These are phyloP conservation scores for Venustampulla echinocandica DNA, from an alignment of 495 filamentous ascomycete genomes.

Conservation along the genomic window DNA sequence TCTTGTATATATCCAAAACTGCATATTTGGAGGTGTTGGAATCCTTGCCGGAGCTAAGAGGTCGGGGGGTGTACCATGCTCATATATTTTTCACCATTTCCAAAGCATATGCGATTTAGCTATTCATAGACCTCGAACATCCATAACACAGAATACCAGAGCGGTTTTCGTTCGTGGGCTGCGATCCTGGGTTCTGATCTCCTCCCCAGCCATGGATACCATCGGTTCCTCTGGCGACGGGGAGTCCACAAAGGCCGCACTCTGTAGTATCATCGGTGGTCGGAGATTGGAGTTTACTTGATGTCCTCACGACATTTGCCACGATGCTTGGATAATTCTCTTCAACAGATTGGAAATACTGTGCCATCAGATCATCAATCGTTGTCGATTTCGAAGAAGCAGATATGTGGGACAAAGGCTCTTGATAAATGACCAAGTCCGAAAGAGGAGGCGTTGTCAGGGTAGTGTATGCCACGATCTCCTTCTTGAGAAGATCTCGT, in stretches of 20 bases:
- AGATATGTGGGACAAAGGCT: conserved; percentile 31
- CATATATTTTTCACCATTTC: neutral
- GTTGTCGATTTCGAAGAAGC: conserved; percentile 65
- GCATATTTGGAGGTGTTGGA: conserved; percentile 13
- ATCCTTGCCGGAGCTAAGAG: neutral
- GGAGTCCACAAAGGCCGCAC: conserved; percentile 44
- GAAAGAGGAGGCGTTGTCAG: conserved; percentile 43
- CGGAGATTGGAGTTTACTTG: conserved; percentile 56
- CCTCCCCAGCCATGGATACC: conserved; percentile 31
- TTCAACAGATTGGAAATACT: conserved; percentile 85
- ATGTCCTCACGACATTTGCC: conserved; percentile 85
- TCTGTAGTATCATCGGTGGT: conserved; percentile 6
- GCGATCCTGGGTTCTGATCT: conserved; percentile 26
- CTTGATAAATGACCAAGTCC: conserved; percentile 37
- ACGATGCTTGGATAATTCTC: conserved; percentile 85
- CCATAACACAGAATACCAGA: conserved; percentile 45
- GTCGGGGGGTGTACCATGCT: neutral
- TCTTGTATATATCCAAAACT: conserved; percentile 19
- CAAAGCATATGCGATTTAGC: conserved; percentile 12
- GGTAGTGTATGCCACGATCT: conserved; percentile 56
- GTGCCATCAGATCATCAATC: conserved; percentile 81
- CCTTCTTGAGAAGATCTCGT: conserved; percentile 73
- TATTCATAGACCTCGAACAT: conserved; percentile 42
- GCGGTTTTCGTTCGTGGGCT: conserved; percentile 5
- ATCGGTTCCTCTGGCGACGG: conserved; percentile 31